Evolutionary conservation across 768 basidiomycete species (phyloP), one percentile per base, ranked within the genome.

Genomic region (Podaxis pistillaris): DNA sequence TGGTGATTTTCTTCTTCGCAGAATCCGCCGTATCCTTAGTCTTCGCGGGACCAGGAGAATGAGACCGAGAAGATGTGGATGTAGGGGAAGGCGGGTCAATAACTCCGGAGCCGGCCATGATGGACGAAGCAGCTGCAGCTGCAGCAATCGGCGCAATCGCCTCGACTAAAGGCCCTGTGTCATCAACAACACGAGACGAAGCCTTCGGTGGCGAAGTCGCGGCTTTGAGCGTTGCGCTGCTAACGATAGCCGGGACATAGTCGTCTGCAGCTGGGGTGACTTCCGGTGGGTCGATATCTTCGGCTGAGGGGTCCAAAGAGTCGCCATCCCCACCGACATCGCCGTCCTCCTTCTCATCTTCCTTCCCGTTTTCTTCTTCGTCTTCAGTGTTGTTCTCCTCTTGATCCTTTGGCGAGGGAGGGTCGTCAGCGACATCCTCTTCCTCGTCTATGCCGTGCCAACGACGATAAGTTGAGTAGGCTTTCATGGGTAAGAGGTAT

Each of bases 31-130:
- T 15, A 24, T 37, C 49, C 19, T 56, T 55, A 6, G 19, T 33
- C 6, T 17, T 47, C 4, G 22, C 65, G 9, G 70, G 74, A 9
- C 70, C 77, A 30, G 77, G 78, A 7, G 80, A 75, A 1, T 75
- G 73, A 11, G 79, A 79, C n/a, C 79, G 77, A 19, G 81, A 82
- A 4, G 78, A 74, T 13, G 80, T 75, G 15, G 70, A 65, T 17
- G 70, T 69, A 1, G 79, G 75, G 0, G 81, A 79, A 4, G 76
- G 72, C 1, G 78, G 73, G 11, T 73, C 73, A 15, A 79, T 64
- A 52, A 79, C 71, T 11, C 73, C 66, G 0, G 80, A 75, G 22
- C 78, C 79, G 6, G 81, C 78, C 79, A 82, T 82, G 40, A 81
- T 82, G 12, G 82, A 81, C n/a, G 79, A 78, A 3, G 78, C 75